A percentile compares a stretch with the other conserved stretches of the same genome.
These are phyloP conservation scores for Cytospora chrysosperma DNA, from an alignment of 2,329 filamentous ascomycete species.

Conservation along the genomic window DNA sequence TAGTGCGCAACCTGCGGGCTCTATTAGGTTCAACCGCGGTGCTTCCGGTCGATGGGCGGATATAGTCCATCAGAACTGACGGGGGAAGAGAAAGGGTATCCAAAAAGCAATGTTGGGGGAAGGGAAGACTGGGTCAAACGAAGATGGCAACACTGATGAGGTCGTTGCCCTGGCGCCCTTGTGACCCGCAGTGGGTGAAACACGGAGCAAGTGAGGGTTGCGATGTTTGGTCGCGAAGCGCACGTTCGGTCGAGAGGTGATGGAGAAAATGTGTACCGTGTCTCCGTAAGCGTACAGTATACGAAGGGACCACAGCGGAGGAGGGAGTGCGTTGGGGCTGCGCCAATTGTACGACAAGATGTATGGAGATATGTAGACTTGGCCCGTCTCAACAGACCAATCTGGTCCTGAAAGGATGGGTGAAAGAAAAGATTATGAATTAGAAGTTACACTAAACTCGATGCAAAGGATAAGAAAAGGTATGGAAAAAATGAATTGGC, in stretches of 20 bases:
- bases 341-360: not conserved
- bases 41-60: slow-evolving; percentile 20
- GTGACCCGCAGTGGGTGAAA: slow-evolving; percentile 19
- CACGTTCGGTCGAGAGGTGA: not conserved
- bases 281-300: not conserved
- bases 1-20: slow-evolving; percentile 31
- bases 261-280: not conserved
- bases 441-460: slow-evolving; percentile 10
- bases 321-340: not conserved
- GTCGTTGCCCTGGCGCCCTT: not conserved
- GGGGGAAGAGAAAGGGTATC: not conserved
- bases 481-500: no score
- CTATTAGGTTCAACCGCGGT: slow-evolving; percentile 22
- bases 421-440: slow-evolving; percentile 6
- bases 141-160: not conserved
- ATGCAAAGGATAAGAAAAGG: no score
- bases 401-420: not conserved
- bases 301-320: not conserved
- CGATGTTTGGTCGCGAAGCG: slow-evolving; percentile 3
- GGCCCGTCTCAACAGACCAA: slow-evolving; percentile 3
- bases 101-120: not conserved
- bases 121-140: not conserved
- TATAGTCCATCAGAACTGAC: slow-evolving; percentile 18
- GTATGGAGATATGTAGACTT: not conserved
- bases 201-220: slow-evolving; percentile 12